Evolutionary conservation across 768 basidiomycete species (phyloP).

Genomic region (Gymnopilus dilepis): DNA sequence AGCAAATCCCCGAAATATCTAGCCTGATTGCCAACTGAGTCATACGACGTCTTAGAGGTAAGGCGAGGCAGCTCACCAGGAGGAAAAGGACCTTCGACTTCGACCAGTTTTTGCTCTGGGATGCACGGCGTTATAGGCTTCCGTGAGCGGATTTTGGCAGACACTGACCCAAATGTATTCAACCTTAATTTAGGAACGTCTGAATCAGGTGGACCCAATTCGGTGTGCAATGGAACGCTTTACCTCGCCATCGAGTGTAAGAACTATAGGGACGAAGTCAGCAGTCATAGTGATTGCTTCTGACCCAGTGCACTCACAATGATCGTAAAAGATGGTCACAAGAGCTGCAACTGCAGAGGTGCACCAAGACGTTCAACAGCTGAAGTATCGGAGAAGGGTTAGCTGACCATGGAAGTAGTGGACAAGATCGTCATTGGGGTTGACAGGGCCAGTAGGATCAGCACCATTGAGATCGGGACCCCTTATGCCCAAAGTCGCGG

Average conservation of each 20-base stretch:
- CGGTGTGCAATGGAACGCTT: not conserved
- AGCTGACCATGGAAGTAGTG: conserved; percentile 31
- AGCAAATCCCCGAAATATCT: conserved; percentile 29
- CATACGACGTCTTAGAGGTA: too few relatives aligned
- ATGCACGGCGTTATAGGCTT: not conserved
- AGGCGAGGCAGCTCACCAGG: conserved; percentile 21
- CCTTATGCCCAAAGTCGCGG: conserved; percentile 9
- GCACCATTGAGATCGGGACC: conserved; percentile 13
- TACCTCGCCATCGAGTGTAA: conserved; percentile 31
- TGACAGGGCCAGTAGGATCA: conserved; percentile 4
- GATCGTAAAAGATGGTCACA: conserved; percentile 29
- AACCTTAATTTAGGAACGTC: conserved; percentile 14
- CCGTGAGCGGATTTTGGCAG: not conserved
- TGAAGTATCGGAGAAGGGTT: not conserved
- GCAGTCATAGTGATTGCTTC: too few relatives aligned
- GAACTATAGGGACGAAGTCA: conserved; percentile 10
- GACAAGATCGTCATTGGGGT: conserved; percentile 18
- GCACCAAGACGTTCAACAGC: not conserved
- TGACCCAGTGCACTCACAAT: conserved; percentile 23
- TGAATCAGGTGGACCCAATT: not conserved
- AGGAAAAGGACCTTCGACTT: conserved; percentile 30
- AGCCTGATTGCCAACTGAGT: conserved; percentile 19
- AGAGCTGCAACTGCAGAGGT: conserved; percentile 24
- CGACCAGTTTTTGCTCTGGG: conserved; percentile 27
- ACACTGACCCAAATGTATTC: conserved; percentile 29